These are phyloP conservation scores for Salix purpurea DNA, from an alignment of 345 rosid species.

Conservation along the genomic window DNA sequence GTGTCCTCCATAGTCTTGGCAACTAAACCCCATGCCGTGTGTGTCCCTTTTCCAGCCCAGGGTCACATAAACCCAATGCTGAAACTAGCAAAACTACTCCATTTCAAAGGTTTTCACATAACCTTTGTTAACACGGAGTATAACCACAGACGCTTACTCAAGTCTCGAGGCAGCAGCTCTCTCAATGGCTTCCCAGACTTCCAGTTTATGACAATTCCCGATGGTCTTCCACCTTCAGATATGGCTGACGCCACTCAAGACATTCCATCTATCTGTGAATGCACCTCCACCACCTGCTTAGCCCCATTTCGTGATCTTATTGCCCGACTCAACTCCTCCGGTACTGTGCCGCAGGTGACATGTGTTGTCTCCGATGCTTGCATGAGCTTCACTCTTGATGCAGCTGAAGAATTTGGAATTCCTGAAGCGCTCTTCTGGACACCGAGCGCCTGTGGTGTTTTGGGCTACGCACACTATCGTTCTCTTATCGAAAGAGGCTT, in stretches of 20 bases:
- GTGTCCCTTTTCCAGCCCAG: slow-evolving; percentile 52
- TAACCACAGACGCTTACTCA: slow-evolving; percentile 31
- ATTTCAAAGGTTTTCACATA: slow-evolving; percentile 40
- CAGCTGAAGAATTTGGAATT: slow-evolving; percentile 26
- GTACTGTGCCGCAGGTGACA: slow-evolving; percentile 24
- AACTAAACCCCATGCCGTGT: slow-evolving; percentile 41
- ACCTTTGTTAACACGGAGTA: slow-evolving; percentile 52
- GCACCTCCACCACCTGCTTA: slow-evolving; percentile 28
- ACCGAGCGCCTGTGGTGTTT: slow-evolving; percentile 21
- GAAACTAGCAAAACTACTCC: slow-evolving; percentile 46
- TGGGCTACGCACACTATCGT: slow-evolving; percentile 22
- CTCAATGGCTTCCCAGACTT: slow-evolving; percentile 24
- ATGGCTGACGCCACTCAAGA: slow-evolving; percentile 38
- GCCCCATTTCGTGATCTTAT: slow-evolving; percentile 34
- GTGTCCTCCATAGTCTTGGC: slow-evolving; percentile 40
- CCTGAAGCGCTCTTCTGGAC: slow-evolving; percentile 26
- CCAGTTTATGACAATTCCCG: slow-evolving; percentile 27
- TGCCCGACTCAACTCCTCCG: slow-evolving; percentile 18
- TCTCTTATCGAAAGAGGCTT: slow-evolving; percentile 31
- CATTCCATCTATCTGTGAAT: slow-evolving; percentile 33
- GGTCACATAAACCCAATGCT: slow-evolving; percentile 54
- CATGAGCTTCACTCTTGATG: slow-evolving; percentile 34
- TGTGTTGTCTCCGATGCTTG: slow-evolving; percentile 42
- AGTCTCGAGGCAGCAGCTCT: slow-evolving; percentile 13
- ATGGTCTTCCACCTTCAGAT: slow-evolving; percentile 30